phyloP scores from a whole-genome alignment of 441 rosid species.

The Populus hybrid region DNA sequence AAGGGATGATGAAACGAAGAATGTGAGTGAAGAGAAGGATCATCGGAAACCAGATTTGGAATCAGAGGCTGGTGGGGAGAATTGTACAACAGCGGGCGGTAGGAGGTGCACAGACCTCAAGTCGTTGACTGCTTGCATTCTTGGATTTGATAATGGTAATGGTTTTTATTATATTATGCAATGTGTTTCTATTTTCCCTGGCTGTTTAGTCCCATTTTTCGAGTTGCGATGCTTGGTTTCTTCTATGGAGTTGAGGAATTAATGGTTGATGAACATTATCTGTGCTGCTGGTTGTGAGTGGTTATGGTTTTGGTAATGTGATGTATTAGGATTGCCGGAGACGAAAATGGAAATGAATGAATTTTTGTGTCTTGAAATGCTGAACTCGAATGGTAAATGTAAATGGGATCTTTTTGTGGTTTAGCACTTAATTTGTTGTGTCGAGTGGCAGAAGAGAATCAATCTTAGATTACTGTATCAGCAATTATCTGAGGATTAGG shows the following conservation, averaged over 20 bases:
- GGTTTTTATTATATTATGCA: not conserved
- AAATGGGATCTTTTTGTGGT: not conserved
- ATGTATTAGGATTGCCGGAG: not conserved
- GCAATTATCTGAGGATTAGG: not conserved
- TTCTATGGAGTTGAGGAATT: too few species aligned
- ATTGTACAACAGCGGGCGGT: not conserved
- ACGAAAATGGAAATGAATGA: not conserved
- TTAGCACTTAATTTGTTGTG: not conserved
- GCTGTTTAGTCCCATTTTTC: not conserved
- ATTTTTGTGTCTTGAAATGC: not conserved
- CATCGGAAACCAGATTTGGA: not conserved
- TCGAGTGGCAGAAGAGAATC: not conserved
- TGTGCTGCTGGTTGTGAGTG: not conserved
- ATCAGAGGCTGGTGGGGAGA: not conserved
- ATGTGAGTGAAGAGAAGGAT: not conserved
- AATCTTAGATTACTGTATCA: not conserved
- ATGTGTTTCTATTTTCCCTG: too few species aligned
- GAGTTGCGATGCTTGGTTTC: not conserved
- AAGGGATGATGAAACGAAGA: not conserved
- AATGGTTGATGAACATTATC: too few species aligned
- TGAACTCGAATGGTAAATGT: not conserved
- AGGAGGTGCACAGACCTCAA: not conserved
- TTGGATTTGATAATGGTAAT: not conserved
- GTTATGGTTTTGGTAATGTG: not conserved
- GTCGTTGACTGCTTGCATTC: not conserved